Base-by-base conservation (phyloP, 1,284 basidiomycete species). In the Heterobasidion occidentale region DNA sequence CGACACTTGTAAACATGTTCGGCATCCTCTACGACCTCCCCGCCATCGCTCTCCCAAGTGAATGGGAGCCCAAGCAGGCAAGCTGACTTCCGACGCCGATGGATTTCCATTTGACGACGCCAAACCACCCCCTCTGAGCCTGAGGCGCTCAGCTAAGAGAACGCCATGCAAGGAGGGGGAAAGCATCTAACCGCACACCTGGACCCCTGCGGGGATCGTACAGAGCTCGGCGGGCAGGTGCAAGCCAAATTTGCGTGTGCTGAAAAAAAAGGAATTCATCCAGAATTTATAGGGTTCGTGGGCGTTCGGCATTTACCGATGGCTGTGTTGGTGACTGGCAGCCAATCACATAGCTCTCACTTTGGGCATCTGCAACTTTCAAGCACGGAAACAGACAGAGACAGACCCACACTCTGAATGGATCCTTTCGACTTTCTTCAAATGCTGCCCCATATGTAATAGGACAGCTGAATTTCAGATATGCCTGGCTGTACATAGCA, bases 81-180 rank as follows among this genome's bases (percentile, higher is more conserved):
- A 53, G 57, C 53, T 57, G 60, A 53, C 59, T 56, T 14, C 42
- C 47, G 55, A 47, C 52, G 56, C 27, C 58, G 20, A 17, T 44
- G 36, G 19, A 14, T 15, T 52, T 66, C 56, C 33, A 49, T 78
- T 67, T 77, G 54, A 71, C 74, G 9, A 71, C 67, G 71, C 64
- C 68, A 77, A 78, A 77, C 75, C 75, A 77, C 74, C 77, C 71
- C 73, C 67, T 70, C 68, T 56, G 65, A 65, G 71, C 75, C 74
- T 74, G 59, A 70, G 65, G 66, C 65, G 56, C 59, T 35, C 4
- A 27, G n/a, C 38, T n/a, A 12, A 47, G 35, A 36, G 51, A 36
- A 42, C 56, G 62, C 73, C 66, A 73, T 76, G 69, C 61, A 42
- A 12, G 64, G 65, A 69, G 68, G 72, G 73, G 73, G 76, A 77